These are phyloP conservation scores for Trifolium repens DNA, from an alignment of 306 rosid species.

Conservation along the genomic window DNA sequence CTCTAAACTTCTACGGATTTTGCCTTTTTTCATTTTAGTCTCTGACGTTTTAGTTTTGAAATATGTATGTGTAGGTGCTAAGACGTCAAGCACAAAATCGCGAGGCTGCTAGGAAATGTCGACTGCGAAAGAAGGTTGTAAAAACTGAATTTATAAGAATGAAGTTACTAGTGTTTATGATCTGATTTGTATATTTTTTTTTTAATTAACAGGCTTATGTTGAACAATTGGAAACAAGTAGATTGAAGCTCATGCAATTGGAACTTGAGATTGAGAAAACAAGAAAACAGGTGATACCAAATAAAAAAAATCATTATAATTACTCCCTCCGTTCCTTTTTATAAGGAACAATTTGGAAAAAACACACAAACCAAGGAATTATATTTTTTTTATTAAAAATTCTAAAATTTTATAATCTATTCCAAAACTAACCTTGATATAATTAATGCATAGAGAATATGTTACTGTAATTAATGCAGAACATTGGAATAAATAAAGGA, in stretches of 20 bases:
- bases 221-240: slow-evolving; percentile 80
- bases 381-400: no score
- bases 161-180: slow-evolving; percentile 26
- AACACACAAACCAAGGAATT: no score
- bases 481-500: no score
- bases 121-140: slow-evolving; percentile 74
- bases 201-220: slow-evolving; percentile 75
- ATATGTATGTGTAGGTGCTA: slow-evolving; percentile 49
- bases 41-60: slow-evolving; percentile 25
- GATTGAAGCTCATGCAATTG: slow-evolving; percentile 73
- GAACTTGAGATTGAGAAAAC: slow-evolving; percentile 76
- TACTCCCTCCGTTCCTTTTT: no score
- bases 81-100: slow-evolving; percentile 89
- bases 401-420: no score
- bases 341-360: no score
- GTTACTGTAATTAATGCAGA: no score
- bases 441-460: no score
- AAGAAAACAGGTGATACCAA: slow-evolving; percentile 65
- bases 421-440: no score
- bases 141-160: slow-evolving; percentile 26
- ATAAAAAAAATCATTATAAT: neutral
- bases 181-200: slow-evolving; percentile 31
- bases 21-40: neutral
- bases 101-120: slow-evolving; percentile 84
- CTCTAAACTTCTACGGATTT: neutral